Evolutionary conservation across 257 asterid species (phyloP), one percentile per base, ranked within the genome.

Genomic region (Nicotiana knightiana): DNA sequence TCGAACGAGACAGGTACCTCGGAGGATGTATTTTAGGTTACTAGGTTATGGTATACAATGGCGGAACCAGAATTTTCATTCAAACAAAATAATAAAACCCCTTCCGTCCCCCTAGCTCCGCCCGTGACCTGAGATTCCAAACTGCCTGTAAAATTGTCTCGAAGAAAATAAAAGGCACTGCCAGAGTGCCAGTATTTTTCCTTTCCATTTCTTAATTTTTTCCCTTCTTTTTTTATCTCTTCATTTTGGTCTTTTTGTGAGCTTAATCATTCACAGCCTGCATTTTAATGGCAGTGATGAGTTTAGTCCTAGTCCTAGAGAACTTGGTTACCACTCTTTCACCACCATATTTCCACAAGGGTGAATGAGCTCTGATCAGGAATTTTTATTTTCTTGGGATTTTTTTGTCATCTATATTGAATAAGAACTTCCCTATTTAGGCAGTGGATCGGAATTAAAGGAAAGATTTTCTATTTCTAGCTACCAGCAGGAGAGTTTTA

Each of bases 1-100:
- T 77, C 4, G 83, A 82, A 58, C 67, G 15, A 16, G 86, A 85
- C 43, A 76, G 85, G 81, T 64, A 70, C 32, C 79, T 6, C 61
- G 87, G 55, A 28, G 84, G 9, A 81, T 87, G 85, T 18, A 84
- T 82, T 9, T 68, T 81, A 18, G 85, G 51, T 73, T 48, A 26
- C 15, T 73, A 73, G 32, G 39, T 37, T 3, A 48, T 26, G 15
- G 26, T 7, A 26, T 26, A 43, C 10, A 43, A 2, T 8, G 48
- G 48, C 48, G 11, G 48, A 43, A 7, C 0, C 48, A 43, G 11
- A 43, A 43, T 43, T 43, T 43, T 43, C 11, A 8, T 43, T 0
- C 0, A 39, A 43, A 43, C 3, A 43, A 43, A 6, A 6, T 5
- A 37, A 37, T 3, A 37, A 37, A 37, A 43, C 0, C 0, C 11